These are phyloP conservation scores for Starmera quercuum DNA, from an alignment of 805 yeast genomes.

Conservation along the genomic window DNA sequence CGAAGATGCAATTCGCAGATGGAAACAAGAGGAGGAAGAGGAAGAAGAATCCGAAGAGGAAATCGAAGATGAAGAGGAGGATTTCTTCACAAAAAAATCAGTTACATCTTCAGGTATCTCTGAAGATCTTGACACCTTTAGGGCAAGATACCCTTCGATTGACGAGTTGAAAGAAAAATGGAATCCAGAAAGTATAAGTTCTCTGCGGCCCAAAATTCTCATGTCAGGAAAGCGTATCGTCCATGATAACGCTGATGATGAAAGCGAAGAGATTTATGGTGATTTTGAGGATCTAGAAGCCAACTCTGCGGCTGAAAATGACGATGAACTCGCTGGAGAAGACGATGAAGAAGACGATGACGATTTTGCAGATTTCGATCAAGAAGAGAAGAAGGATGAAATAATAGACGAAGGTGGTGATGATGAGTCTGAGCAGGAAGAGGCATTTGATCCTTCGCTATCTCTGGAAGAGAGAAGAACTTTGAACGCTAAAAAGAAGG, in stretches of 20 bases:
- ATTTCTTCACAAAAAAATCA: constrained; percentile 49
- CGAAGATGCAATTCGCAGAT: constrained; percentile 59
- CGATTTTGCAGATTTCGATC: constrained; percentile 47
- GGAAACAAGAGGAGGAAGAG: constrained; percentile 50
- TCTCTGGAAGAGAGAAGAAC: constrained; percentile 72
- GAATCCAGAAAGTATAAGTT: constrained; percentile 32
- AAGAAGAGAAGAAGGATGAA: constrained; percentile 30
- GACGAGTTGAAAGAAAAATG: constrained; percentile 42
- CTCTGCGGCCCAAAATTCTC: constrained; percentile 41
- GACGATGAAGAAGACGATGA: constrained; percentile 28
- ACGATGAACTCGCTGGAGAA: constrained; percentile 20
- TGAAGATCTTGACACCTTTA: constrained; percentile 30
- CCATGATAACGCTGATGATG: constrained; percentile 30
- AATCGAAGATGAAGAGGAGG: constrained; percentile 35
- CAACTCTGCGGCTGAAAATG: constrained; percentile 9
- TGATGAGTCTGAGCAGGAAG: constrained; percentile 19
- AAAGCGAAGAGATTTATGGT: constrained; percentile 45
- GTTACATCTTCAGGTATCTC: constrained; percentile 17
- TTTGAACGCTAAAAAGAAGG: constrained; percentile 82
- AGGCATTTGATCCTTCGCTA: constrained; percentile 26
- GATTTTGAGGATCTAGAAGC: constrained; percentile 49
- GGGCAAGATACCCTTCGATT: constrained; percentile 29
- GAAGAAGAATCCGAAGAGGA: constrained; percentile 31
- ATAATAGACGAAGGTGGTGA: constrained; percentile 29
- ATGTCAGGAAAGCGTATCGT: constrained; percentile 41